Evolutionary conservation across 2,329 filamentous ascomycete species (phyloP).

Genomic region (Colletotrichum tanaceti): DNA sequence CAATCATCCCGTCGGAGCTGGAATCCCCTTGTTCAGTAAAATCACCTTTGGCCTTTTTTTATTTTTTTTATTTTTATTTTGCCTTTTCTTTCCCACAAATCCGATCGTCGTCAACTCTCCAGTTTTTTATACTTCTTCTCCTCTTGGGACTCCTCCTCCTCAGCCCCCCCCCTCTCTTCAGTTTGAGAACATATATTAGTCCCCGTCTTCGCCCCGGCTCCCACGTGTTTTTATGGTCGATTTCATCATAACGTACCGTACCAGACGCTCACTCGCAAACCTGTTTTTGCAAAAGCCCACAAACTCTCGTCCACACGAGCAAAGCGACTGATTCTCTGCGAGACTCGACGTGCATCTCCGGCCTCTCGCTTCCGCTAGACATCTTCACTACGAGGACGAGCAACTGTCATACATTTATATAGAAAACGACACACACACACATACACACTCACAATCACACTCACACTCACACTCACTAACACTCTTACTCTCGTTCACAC

Average conservation of each 20-base stretch:
- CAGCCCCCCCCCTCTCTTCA: too few species aligned
- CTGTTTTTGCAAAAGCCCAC: neutral
- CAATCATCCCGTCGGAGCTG: constrained; percentile 31
- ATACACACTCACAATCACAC: neutral
- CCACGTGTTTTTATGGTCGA: neutral
- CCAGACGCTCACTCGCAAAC: constrained; percentile 23
- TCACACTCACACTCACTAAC: neutral
- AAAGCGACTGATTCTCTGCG: constrained; percentile 37
- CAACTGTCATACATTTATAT: neutral
- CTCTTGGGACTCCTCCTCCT: too few species aligned
- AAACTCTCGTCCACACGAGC: neutral
- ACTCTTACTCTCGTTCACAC: too few species aligned
- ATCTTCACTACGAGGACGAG: constrained; percentile 13
- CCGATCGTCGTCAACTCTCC: constrained; percentile 8
- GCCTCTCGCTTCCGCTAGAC: constrained; percentile 15
- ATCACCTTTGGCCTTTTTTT: constrained; percentile 10
- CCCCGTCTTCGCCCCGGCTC: constrained; percentile 8
- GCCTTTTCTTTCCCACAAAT: neutral
- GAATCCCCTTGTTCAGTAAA: constrained; percentile 37
- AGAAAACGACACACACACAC: neutral
- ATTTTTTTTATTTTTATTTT: neutral
- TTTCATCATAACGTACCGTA: neutral
- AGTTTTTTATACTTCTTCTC: neutral
- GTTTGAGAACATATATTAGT: constrained; percentile 17
- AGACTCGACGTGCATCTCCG: constrained; percentile 28